Evolutionary conservation across 2,329 filamentous ascomycete genomes (phyloP).

Genomic region (Drechslerella coelobrocha): DNA sequence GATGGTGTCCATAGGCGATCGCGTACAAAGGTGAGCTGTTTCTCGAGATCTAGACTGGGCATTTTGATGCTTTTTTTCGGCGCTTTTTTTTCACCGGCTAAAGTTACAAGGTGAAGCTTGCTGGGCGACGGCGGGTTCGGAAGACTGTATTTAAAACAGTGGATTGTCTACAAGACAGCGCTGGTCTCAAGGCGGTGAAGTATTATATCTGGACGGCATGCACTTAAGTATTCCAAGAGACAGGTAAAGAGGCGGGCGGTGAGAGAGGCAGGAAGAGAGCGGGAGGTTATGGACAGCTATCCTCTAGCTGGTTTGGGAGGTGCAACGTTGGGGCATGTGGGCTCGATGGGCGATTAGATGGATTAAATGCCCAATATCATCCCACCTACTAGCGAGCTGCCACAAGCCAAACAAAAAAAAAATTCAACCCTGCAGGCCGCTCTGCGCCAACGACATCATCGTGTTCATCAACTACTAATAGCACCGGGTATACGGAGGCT

Average conservation of each 20-base stretch:
- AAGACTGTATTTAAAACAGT: background rate
- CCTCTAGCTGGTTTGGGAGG: background rate
- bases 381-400: conserved; percentile 4
- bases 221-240: background rate
- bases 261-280: background rate
- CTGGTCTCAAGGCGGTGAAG: background rate
- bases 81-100: background rate
- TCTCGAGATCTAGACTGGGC: conserved; percentile 73
- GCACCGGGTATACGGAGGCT: background rate
- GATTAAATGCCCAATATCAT: conserved; percentile 21
- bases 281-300: conserved; percentile 16
- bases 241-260: background rate
- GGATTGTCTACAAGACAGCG: background rate
- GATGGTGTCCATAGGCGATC: conserved; percentile 29
- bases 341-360: background rate
- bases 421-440: background rate
- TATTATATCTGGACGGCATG: background rate
- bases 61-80: conserved; percentile 31
- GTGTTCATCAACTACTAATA: background rate
- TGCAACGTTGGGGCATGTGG: conserved; percentile 31
- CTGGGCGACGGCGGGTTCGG: background rate
- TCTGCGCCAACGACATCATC: background rate
- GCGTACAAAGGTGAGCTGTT: conserved; percentile 80
- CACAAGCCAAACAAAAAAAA: background rate
- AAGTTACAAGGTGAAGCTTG: background rate